These are phyloP conservation scores for Ophiostoma sp. DNA, from an alignment of 2,329 filamentous ascomycete genomes.

Conservation along the genomic window DNA sequence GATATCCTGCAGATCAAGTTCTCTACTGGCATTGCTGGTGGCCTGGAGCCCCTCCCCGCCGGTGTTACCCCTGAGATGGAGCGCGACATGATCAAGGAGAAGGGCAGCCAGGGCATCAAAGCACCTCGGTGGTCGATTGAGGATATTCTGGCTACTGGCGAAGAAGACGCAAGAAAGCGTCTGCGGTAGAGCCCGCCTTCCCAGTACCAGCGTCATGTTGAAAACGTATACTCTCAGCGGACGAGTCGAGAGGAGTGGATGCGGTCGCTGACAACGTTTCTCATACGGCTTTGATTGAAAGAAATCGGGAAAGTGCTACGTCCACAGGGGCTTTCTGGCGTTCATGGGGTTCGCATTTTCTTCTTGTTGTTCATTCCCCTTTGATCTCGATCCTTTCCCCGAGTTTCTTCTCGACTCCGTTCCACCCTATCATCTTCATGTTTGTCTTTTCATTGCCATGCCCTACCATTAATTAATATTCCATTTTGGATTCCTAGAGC, in stretches of 20 bases:
- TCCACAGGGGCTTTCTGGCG: constrained; percentile 19
- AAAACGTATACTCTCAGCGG: constrained; percentile 19
- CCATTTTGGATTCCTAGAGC: constrained; percentile 13
- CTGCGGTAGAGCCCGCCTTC: constrained; percentile 29
- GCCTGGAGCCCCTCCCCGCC: constrained; percentile 68
- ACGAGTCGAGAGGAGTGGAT: constrained; percentile 19
- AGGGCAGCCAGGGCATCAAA: constrained; percentile 62
- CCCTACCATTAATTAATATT: constrained; percentile 19
- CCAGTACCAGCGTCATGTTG: constrained; percentile 21
- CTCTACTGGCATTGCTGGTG: constrained; percentile 90
- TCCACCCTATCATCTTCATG: not conserved
- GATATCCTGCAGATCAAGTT: constrained; percentile 93
- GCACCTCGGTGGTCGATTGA: constrained; percentile 80
- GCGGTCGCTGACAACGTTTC: constrained; percentile 19
- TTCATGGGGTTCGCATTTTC: constrained; percentile 17
- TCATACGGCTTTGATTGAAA: constrained; percentile 22
- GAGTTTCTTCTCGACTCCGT: not conserved
- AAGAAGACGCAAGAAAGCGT: constrained; percentile 31
- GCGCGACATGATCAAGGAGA: constrained; percentile 57
- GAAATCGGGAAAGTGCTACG: not conserved
- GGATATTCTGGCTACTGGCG: constrained; percentile 62
- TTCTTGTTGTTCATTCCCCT: constrained; percentile 13
- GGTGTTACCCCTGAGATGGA: constrained; percentile 68
- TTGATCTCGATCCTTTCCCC: not conserved
- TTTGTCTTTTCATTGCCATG: constrained; percentile 10